These are phyloP conservation scores for Neophaeococcomyces aloes DNA, from an alignment of 2,329 filamentous ascomycete genomes.

Conservation along the genomic window DNA sequence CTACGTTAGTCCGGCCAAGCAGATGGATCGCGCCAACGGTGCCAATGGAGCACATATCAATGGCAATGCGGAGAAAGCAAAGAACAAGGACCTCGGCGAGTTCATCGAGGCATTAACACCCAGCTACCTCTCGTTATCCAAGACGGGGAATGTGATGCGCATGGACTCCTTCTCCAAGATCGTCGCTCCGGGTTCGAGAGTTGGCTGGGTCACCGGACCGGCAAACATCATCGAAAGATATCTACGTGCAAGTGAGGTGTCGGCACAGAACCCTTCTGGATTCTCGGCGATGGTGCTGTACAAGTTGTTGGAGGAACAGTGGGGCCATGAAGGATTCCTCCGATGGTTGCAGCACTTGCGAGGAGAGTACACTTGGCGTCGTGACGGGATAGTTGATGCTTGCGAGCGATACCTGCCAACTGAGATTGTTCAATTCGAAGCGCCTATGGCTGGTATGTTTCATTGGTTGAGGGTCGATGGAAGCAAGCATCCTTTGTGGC, in stretches of 20 bases:
- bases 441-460: conserved; percentile 89
- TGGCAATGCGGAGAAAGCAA: background rate
- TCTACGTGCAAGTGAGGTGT: conserved; percentile 69
- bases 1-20: conserved; percentile 41
- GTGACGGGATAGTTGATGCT: conserved; percentile 65
- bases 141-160: conserved; percentile 77
- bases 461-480: conserved; percentile 41
- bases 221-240: conserved; percentile 77
- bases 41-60: background rate
- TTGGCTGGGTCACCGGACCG: conserved; percentile 83
- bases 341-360: conserved; percentile 78
- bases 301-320: conserved; percentile 84
- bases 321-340: conserved; percentile 85
- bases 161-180: conserved; percentile 94
- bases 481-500: conserved; percentile 32
- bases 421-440: conserved; percentile 66
- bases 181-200: conserved; percentile 66
- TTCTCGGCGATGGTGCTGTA: conserved; percentile 74
- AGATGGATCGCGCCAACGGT: conserved; percentile 18
- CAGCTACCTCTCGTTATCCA: conserved; percentile 67
- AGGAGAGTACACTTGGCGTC: conserved; percentile 66
- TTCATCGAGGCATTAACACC: conserved; percentile 67
- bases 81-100: background rate
- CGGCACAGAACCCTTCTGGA: conserved; percentile 75
- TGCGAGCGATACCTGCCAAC: conserved; percentile 68